A percentile compares a stretch with the other conserved stretches of the same genome.
Conservation (phyloP, 257 asterid species). For the Anisodus tanguticus region DNA sequence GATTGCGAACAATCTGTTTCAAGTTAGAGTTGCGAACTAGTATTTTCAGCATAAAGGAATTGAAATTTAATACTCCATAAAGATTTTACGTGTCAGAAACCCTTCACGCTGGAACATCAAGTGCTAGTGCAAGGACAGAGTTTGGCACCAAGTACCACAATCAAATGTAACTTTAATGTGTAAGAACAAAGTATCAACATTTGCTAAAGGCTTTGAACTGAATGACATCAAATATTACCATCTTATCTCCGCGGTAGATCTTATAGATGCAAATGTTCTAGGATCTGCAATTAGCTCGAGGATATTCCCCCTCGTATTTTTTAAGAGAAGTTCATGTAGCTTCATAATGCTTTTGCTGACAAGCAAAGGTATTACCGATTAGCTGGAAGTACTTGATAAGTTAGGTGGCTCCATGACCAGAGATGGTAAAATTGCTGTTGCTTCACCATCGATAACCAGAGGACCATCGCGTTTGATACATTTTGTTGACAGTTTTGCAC, state of each 20-base stretch:
- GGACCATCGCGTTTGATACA: slow-evolving; percentile 55
- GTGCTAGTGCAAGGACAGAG: neutral
- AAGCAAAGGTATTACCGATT: neutral
- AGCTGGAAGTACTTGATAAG: neutral
- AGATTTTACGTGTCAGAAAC: neutral
- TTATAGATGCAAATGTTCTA: neutral
- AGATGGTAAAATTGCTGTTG: slow-evolving; percentile 50
- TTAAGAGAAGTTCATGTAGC: neutral
- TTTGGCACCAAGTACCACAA: neutral
- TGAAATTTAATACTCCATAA: neutral
- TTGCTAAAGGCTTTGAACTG: neutral
- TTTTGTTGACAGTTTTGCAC: slow-evolving; percentile 66
- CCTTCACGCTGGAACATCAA: neutral
- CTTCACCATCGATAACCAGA: slow-evolving; percentile 70
- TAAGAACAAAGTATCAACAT: neutral
- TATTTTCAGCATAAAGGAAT: neutral
- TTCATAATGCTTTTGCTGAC: neutral
- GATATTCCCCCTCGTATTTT: neutral
- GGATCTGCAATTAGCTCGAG: neutral
- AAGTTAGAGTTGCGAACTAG: neutral
- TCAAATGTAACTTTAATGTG: neutral
- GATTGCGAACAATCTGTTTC: no score
- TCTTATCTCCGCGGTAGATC: neutral
- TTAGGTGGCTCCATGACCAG: slow-evolving; percentile 42
- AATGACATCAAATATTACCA: neutral